phyloP scores from a whole-genome alignment of 1,284 basidiomycete genomes.

The Cutaneotrichosporon dermatis region DNA sequence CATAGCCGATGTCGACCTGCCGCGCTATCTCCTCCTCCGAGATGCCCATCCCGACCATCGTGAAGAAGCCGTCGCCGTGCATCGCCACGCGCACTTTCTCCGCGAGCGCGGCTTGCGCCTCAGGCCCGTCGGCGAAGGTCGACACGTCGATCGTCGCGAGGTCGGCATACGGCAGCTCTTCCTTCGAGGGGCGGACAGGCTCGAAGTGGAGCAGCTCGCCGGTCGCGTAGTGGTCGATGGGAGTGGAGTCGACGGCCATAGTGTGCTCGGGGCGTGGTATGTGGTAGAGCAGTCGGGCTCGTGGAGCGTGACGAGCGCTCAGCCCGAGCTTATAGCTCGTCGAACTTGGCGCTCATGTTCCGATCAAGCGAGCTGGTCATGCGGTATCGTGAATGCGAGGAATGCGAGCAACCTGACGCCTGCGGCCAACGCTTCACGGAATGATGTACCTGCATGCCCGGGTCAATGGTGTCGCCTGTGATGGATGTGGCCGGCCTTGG shows the following conservation, averaged over 20 bases:
- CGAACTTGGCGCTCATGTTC: too few species aligned
- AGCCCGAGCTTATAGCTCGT: too few species aligned
- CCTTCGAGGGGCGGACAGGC: slow-evolving; percentile 7
- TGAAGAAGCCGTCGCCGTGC: slow-evolving; percentile 25
- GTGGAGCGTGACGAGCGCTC: too few species aligned
- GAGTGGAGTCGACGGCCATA: slow-evolving; percentile 50
- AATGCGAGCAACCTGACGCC: too few species aligned
- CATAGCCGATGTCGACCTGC: slow-evolving; percentile 28
- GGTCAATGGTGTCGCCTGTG: too few species aligned
- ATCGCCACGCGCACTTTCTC: slow-evolving; percentile 19
- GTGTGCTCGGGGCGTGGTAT: too few species aligned
- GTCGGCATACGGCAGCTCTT: slow-evolving; percentile 22
- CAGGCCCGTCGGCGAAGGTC: slow-evolving; percentile 13
- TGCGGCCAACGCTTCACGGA: too few species aligned
- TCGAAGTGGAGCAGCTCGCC: slow-evolving; percentile 15
- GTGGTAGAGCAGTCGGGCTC: too few species aligned
- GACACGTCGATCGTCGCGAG: slow-evolving; percentile 21
- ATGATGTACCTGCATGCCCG: too few species aligned
- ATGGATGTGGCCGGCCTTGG: too few species aligned
- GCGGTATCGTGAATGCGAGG: too few species aligned
- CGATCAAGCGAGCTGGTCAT: too few species aligned
- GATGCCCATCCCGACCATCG: slow-evolving; percentile 16
- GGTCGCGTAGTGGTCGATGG: slow-evolving; percentile 13
- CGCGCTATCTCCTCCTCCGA: slow-evolving; percentile 16
- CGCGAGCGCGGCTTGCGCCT: slow-evolving; percentile 13